Evolutionary conservation across 2,329 filamentous ascomycete genomes (phyloP).

Genomic region (Talaromyces sp.): DNA sequence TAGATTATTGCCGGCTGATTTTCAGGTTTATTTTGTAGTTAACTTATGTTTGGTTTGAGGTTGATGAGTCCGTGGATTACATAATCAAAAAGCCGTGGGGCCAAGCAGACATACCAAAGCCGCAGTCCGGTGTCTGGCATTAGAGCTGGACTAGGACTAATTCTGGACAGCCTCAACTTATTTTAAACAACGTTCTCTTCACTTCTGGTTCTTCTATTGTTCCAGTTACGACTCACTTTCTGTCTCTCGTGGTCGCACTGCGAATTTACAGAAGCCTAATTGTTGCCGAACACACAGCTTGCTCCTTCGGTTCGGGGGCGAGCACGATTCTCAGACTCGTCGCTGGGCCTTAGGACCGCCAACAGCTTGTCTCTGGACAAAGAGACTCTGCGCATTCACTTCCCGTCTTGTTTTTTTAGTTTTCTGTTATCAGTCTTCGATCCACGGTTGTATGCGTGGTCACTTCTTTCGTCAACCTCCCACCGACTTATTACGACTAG

Average conservation of each 20-base stretch:
- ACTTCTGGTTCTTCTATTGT: neutral
- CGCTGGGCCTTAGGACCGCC: neutral
- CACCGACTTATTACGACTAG: neutral
- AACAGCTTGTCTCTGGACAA: neutral
- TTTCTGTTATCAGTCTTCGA: neutral
- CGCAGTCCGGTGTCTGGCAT: neutral
- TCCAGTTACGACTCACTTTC: neutral
- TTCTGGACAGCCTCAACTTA: conserved; percentile 1
- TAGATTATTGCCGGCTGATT: too few relatives aligned
- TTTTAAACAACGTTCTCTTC: neutral
- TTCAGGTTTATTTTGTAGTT: neutral
- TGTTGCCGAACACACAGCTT: neutral
- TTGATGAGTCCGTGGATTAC: neutral
- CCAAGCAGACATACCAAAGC: neutral
- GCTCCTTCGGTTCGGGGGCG: neutral
- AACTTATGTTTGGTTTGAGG: neutral
- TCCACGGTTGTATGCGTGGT: too few relatives aligned
- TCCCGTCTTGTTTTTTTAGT: neutral
- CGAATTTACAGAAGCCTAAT: neutral
- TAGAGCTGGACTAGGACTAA: neutral
- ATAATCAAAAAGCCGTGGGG: neutral
- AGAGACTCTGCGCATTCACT: neutral
- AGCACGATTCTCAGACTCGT: neutral
- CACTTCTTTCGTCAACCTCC: too few relatives aligned
- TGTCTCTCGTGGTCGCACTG: neutral